Evolutionary conservation across 306 rosid genomes (phyloP).

Genomic region (Calophaca sinica): DNA sequence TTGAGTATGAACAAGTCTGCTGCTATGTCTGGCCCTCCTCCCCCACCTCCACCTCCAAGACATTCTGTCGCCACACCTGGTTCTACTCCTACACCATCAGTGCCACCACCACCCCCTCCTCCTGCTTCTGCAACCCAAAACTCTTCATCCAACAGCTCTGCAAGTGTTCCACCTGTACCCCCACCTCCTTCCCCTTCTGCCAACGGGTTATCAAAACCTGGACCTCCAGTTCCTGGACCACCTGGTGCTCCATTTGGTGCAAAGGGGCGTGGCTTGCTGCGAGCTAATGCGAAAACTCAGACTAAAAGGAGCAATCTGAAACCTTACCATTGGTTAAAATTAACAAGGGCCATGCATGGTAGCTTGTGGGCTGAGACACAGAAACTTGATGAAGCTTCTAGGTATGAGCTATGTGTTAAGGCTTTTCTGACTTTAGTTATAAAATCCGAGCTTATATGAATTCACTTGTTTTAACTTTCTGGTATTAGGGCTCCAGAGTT

Average conservation of each 20-base stretch:
- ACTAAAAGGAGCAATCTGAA: conserved; percentile 77
- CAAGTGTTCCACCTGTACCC: conserved; percentile 70
- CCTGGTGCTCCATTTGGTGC: conserved; percentile 67
- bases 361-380: conserved; percentile 98
- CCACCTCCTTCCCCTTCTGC: conserved; percentile 68
- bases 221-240: conserved; percentile 80
- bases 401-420: conserved; percentile 59
- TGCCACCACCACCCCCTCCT: conserved; percentile 73
- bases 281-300: conserved; percentile 59
- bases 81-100: conserved; percentile 51
- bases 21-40: conserved; percentile 51
- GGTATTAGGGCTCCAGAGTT: conserved; percentile 92
- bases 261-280: conserved; percentile 75
- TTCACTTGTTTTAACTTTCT: conserved; percentile 31
- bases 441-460: conserved; percentile 33
- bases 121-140: conserved; percentile 49
- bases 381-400: conserved; percentile 75
- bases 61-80: conserved; percentile 41
- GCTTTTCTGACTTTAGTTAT: conserved; percentile 35
- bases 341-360: conserved; percentile 95
- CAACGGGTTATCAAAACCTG: conserved; percentile 58
- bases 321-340: conserved; percentile 97
- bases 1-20: conserved; percentile 22
- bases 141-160: conserved; percentile 40
- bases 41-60: conserved; percentile 70